Base-by-base conservation (phyloP, 2,329 filamentous ascomycete species). In the Colletotrichum sp. region DNA sequence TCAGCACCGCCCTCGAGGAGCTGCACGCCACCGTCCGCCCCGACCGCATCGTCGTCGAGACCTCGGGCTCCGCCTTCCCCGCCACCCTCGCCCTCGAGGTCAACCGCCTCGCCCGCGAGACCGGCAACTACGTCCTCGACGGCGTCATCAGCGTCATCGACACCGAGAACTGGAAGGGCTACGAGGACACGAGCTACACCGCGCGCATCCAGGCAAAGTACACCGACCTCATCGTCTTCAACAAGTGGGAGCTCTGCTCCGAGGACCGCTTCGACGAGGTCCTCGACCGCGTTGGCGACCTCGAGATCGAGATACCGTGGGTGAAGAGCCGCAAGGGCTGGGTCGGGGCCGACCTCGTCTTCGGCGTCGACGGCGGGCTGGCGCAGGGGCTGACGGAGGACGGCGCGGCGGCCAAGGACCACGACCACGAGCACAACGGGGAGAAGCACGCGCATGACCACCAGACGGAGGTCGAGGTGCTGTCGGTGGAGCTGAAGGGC, bases 121-220 rank as follows among this genome's bases (percentile, higher is more conserved):
- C 92, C 0, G 92, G 84, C 80, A 89, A 91, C 1, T 98, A 96
- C 81, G 89, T 92, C 7, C 90, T 98, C 3, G 96, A 98, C 81
- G 96, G 96, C 13, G 95, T 98, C 69, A 92, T 98, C 78, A 95
- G 92, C 80, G 96, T 98, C 26, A 93, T 98, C 75, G 96, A 98
- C 82, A 96, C 98, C 13, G 96, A 98, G 90, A 98, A 98, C 82
- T 98, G 96, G 96, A 88, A 92, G 81, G 96, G 96, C 0, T 98
- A 98, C 82, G 95, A 97, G 80, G 96, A 98, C 84, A 98, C 95
- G 28, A 95, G 93, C 75, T 96, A 95, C 82, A 98, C 96, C 72
- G 96, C 96, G 8, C 93, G 94, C 82, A 89, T 98, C 79, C 96
- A 98, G 88, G 96, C 96, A 6, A 89, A 92, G 78, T 98, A 98